phyloP scores from a whole-genome alignment of 2,329 filamentous ascomycete species.

The Tolypocladium pustulatum region DNA sequence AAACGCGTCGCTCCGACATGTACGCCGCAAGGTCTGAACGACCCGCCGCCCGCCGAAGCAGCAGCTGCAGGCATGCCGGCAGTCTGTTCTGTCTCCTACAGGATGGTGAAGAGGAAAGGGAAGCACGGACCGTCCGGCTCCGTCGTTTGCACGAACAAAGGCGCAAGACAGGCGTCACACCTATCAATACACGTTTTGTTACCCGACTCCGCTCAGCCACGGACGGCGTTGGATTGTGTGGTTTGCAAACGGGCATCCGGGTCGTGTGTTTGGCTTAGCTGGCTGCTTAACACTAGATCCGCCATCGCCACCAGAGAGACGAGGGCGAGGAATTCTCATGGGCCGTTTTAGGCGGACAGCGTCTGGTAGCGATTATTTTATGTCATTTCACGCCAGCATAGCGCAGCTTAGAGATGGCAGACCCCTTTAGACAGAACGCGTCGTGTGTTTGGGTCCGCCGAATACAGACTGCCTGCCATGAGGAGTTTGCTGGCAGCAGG shows the following conservation, averaged over 20 bases:
- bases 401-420: constrained; percentile 7
- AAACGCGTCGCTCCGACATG: not conserved
- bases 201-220: not conserved
- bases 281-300: not conserved
- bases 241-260: not conserved
- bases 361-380: constrained; percentile 9
- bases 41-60: not conserved
- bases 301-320: not conserved
- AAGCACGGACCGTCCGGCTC: not conserved
- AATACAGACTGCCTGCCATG: not conserved
- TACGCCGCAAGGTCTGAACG: no score
- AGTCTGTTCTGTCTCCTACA: not conserved
- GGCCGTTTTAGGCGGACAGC: not conserved
- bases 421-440: not conserved
- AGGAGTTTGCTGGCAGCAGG: not conserved
- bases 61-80: not conserved
- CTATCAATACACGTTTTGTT: not conserved
- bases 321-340: not conserved
- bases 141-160: not conserved
- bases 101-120: not conserved
- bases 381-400: constrained; percentile 8
- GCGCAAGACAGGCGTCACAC: not conserved
- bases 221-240: not conserved
- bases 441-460: not conserved
- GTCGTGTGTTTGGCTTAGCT: not conserved